Base-by-base conservation (phyloP, 306 rosid species). In the Medicago arabica region DNA sequence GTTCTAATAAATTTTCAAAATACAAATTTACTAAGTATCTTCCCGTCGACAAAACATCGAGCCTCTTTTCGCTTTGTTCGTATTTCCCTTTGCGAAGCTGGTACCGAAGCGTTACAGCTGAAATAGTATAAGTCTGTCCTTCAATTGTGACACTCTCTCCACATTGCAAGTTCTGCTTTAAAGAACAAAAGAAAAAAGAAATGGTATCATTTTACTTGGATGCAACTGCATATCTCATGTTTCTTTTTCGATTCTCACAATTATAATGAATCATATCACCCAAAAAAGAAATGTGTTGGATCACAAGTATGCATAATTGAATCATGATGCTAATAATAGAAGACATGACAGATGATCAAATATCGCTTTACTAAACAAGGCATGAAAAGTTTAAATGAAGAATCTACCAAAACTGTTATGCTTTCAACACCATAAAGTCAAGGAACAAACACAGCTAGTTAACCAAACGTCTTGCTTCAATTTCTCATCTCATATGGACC, bases 11-110 rank as follows among this genome's bases (percentile, higher is more conserved):
- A 75, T 72, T 90, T 80, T 88, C 92, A 23, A 95, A 85, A 75
- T 92, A 90, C 39, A 95, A 80, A 71, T 95, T 95, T 67, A 95
- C 86, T 53, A 92, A 82, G 81, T 95, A 90, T 89, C 98, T 90
- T 43, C 97, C 96, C 0, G 97, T 90, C 79, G 97, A 90, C 86
- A 95, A 82, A 82, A 95, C 99, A 75, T 92, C 97, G 40, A 95
- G 99, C 49, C 95, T 85, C 87, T 89, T 90, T 87, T 95, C 97
- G 8, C 93, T 85, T 4, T 93, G 99, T 80, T 95, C 97, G 8
- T 92, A 95, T 84, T 92, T 95, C 58, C 97, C 97, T 84, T 92
- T 95, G 18, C 98, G 90, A 61, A 92, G 93, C 84, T 90, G 97
- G 86, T 95, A 95, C 34, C 97, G 88, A 59, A 85, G 96, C 75